These are phyloP conservation scores for Daucus carota DNA, from an alignment of 129 eudicot genomes.

Conservation along the genomic window DNA sequence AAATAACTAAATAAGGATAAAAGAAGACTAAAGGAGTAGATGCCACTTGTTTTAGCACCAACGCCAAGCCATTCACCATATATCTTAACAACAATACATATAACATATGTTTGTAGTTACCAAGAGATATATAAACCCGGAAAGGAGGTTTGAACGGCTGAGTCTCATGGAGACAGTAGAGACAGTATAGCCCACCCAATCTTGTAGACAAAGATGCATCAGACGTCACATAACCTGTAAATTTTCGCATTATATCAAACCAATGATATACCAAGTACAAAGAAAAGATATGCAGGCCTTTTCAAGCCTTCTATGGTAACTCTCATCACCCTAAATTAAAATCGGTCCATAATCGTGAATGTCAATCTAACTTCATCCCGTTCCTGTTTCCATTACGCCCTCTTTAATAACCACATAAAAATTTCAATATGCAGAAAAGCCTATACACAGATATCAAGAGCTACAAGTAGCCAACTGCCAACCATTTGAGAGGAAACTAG, in stretches of 20 bases:
- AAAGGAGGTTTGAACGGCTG: conserved; percentile 88
- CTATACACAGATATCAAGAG: neutral
- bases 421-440: neutral
- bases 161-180: conserved; percentile 79
- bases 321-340: neutral
- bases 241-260: neutral
- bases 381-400: neutral
- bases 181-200: conserved; percentile 76
- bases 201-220: conserved; percentile 39
- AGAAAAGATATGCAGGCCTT: neutral
- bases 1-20: neutral
- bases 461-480: neutral
- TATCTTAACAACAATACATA: neutral
- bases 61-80: neutral
- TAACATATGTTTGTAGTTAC: conserved; percentile 23
- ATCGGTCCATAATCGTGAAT: neutral
- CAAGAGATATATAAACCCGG: conserved; percentile 60
- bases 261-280: neutral
- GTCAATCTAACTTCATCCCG: neutral
- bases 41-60: neutral
- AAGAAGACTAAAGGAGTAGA: conserved; percentile 1
- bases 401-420: neutral
- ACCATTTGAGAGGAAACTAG: no score
- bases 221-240: conserved; percentile 65
- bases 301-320: neutral